Conservation (phyloP, 2,329 filamentous ascomycete genomes). For the Colletotrichum karsti region DNA sequence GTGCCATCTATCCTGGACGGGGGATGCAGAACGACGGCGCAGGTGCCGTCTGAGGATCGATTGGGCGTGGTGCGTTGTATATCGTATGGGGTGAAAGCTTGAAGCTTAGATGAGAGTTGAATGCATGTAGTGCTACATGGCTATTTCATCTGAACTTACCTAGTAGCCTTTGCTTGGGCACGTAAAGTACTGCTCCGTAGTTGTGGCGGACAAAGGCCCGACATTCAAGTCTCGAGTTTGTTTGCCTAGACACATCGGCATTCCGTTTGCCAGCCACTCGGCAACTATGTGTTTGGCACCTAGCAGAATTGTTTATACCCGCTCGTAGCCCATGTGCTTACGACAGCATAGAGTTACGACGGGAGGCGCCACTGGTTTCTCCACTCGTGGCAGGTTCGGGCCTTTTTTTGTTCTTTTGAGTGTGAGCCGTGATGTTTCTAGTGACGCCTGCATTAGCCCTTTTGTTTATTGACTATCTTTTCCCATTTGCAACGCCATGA, state of each 20-base stretch:
- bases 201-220: constrained; percentile 1
- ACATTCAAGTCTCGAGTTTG: neutral
- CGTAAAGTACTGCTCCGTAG: neutral
- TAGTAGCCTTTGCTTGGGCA: neutral
- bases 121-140: constrained; percentile 6
- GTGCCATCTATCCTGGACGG: neutral
- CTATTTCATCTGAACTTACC: constrained; percentile 11
- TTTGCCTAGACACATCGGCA: neutral
- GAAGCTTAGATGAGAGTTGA: neutral
- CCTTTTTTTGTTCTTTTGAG: neutral
- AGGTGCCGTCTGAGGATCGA: constrained; percentile 24
- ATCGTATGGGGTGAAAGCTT: constrained; percentile 4
- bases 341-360: neutral
- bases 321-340: neutral
- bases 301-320: neutral
- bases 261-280: neutral
- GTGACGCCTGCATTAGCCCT: too few species aligned
- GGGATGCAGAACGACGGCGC: neutral
- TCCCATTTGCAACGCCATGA: neutral
- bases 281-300: neutral
- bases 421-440: too few species aligned
- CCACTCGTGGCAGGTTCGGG: neutral
- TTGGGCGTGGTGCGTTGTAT: constrained; percentile 2
- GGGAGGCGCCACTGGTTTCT: neutral
- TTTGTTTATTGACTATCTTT: too few species aligned